phyloP scores from a whole-genome alignment of 129 eudicot species.

The Helianthus tuberosus region DNA sequence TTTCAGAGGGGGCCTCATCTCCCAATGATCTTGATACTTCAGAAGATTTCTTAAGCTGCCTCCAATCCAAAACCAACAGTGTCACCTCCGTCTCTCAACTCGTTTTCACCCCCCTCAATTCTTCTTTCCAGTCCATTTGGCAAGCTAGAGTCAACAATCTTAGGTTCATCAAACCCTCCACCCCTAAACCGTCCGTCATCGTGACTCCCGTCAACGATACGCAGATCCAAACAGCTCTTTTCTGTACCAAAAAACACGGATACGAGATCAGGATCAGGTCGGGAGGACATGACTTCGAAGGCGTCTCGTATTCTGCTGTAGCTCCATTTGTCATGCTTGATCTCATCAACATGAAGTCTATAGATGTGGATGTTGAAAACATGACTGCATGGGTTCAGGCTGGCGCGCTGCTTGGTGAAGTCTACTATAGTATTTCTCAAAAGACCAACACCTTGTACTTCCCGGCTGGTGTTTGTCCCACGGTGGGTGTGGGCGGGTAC shows the following conservation, averaged over 20 bases:
- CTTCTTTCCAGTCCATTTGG: slow-evolving; percentile 10
- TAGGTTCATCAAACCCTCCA: not conserved
- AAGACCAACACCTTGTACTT: slow-evolving; percentile 2
- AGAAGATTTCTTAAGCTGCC: not conserved
- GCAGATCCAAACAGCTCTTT: not conserved
- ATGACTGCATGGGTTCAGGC: slow-evolving; percentile 11
- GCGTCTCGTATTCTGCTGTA: not conserved
- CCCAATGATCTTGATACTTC: not conserved
- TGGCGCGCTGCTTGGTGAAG: slow-evolving; percentile 15
- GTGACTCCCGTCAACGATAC: not conserved
- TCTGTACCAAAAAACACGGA: not conserved
- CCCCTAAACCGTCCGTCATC: slow-evolving; percentile 6
- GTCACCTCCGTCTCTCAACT: slow-evolving; percentile 13
- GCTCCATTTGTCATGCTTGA: slow-evolving; percentile 20
- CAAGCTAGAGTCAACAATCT: not conserved
- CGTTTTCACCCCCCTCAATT: slow-evolving; percentile 3
- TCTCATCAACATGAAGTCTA: not conserved
- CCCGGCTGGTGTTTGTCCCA: not conserved
- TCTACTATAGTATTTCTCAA: slow-evolving; percentile 8
- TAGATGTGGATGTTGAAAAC: not conserved
- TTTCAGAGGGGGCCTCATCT: not conserved
- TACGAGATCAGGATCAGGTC: slow-evolving; percentile 13
- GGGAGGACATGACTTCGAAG: slow-evolving; percentile 15
- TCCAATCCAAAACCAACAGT: not conserved
- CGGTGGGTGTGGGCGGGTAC: slow-evolving; percentile 14